These are phyloP conservation scores for Fraxinus sp. DNA, from an alignment of 305 asterid genomes.

Conservation along the genomic window DNA sequence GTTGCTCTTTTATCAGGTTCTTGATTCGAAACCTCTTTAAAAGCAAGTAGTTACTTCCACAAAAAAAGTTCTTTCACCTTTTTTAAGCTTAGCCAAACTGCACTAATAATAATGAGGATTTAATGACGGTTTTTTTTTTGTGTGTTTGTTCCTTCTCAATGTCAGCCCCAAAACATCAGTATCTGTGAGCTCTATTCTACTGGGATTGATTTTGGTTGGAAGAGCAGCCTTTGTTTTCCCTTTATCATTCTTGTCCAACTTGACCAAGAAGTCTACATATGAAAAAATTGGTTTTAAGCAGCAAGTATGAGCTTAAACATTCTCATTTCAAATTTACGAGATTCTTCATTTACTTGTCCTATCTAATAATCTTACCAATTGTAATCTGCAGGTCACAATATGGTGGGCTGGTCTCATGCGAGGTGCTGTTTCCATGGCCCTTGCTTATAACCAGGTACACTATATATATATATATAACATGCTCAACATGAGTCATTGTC, in stretches of 20 bases:
- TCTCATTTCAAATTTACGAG: constrained; percentile 15
- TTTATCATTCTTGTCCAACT: constrained; percentile 67
- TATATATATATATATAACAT: background rate
- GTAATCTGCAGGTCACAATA: constrained; percentile 40
- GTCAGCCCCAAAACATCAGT: constrained; percentile 69
- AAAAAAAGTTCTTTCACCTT: background rate
- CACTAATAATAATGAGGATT: background rate
- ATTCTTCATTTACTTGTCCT: constrained; percentile 10
- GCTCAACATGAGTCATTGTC: background rate
- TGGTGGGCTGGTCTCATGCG: constrained; percentile 83
- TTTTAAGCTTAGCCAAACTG: background rate
- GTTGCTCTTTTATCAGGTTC: background rate
- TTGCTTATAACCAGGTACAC: constrained; percentile 63
- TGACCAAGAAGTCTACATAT: constrained; percentile 51
- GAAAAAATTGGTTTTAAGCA: constrained; percentile 64
- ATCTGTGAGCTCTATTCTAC: constrained; percentile 60
- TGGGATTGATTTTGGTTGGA: constrained; percentile 68
- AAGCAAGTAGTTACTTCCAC: background rate
- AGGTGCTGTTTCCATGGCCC: constrained; percentile 74
- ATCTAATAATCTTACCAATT: constrained; percentile 12
- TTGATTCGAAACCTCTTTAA: background rate
- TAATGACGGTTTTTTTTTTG: background rate
- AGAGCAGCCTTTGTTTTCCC: constrained; percentile 93
- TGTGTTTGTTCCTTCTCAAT: background rate
- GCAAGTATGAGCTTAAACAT: constrained; percentile 54